Evolutionary conservation across 371 early-diverging fungal species (phyloP), one percentile per base, ranked within the genome.

Genomic region (Syncephalis plumigaleata): DNA sequence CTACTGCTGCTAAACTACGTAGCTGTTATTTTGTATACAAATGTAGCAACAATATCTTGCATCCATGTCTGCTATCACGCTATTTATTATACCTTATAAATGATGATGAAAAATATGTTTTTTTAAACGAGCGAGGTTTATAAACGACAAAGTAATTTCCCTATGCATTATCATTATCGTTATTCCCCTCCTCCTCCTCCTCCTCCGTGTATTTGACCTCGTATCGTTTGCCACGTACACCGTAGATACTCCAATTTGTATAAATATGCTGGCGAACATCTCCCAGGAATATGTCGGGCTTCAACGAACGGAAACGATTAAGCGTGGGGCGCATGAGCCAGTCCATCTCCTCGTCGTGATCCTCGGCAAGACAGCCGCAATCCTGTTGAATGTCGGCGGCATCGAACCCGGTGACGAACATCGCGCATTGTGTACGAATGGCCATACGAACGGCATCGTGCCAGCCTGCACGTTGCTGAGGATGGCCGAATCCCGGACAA

Each of bases 201-300:
- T 43, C 18, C 5, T 43, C 43, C 18, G 43, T 20, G 15, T 13
- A 24, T 13, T 18, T 43, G 9, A 87, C 80, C 62, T 87, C 87
- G 60, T 87, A 87, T 39, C 75, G 70, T 58, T 85, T 81, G 42
- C 85, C 87, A 51, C 87, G 77, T 57, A 87, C 75, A 31, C 75
- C 83, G 69, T 81, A 85, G 48, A 87, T 75, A 36, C 81, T 81
- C 77, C 80, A 79, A 59, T 87, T 87, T 49, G 84, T 75, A 53
- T 72, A 74, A 17, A 81, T 76, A 36, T 69, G 73, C 53, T 81
- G 75, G 45, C 81, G 63, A 49, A 87, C 59, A 55, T 87, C 84
- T 48, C 72, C 63, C 55, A 81, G 53, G 47, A 82, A 77, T 46
- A 84, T 64, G 55, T 87, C 85, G 36, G 72, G 70, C 64, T 84